Percentiles rank a stretch among this genome's conserved stretches.
These are phyloP conservation scores for Stemphylium vesicarium DNA, from an alignment of 2,329 filamentous ascomycete genomes.

Conservation along the genomic window DNA sequence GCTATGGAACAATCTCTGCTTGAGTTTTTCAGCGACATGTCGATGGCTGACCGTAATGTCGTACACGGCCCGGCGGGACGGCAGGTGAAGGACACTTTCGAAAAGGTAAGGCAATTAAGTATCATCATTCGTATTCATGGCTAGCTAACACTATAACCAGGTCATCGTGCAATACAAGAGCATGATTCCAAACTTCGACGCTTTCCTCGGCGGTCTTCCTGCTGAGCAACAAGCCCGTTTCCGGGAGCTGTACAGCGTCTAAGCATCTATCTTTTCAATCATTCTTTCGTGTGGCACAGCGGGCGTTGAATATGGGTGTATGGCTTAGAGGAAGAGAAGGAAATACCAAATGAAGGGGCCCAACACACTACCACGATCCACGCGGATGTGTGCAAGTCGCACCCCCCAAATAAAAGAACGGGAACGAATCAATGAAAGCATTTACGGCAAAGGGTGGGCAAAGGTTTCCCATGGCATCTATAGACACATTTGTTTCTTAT, in stretches of 20 bases:
- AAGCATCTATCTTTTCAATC: slow-evolving; percentile 21
- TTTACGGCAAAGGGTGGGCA: slow-evolving; percentile 24
- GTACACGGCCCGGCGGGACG: slow-evolving; percentile 63
- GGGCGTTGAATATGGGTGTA: slow-evolving; percentile 34
- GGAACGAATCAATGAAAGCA: slow-evolving; percentile 25
- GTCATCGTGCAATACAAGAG: slow-evolving; percentile 61
- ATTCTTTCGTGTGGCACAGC: slow-evolving; percentile 27
- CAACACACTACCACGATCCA: background rate
- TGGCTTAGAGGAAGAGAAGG: slow-evolving; percentile 32
- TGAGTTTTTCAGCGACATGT: slow-evolving; percentile 84
- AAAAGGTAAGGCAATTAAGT: slow-evolving; percentile 57
- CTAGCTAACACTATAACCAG: slow-evolving; percentile 39
- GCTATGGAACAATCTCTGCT: slow-evolving; percentile 87
- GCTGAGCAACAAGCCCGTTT: slow-evolving; percentile 52
- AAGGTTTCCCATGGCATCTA: slow-evolving; percentile 37
- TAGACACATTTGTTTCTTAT: slow-evolving; percentile 37
- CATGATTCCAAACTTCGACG: slow-evolving; percentile 61
- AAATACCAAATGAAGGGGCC: slow-evolving; percentile 26
- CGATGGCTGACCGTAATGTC: slow-evolving; percentile 67
- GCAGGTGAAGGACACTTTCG: slow-evolving; percentile 73
- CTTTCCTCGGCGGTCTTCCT: slow-evolving; percentile 57
- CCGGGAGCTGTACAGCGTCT: slow-evolving; percentile 51
- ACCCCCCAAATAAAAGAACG: slow-evolving; percentile 6
- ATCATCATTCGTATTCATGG: background rate
- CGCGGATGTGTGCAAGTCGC: slow-evolving; percentile 2